These are phyloP conservation scores for Trichoderma atroviride DNA, from an alignment of 2,329 filamentous ascomycete genomes.

Conservation along the genomic window DNA sequence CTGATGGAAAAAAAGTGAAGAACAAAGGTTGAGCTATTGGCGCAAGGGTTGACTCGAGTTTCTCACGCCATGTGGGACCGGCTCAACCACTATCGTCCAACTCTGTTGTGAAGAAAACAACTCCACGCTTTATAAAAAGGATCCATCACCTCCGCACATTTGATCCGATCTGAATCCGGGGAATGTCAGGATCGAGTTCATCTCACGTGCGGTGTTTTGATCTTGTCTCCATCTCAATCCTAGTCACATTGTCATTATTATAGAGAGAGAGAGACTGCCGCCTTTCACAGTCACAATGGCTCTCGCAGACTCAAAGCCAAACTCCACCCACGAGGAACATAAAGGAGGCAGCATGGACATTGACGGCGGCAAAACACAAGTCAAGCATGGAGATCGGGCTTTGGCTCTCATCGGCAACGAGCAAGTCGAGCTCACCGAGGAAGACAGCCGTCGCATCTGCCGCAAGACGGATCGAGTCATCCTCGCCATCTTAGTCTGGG, in stretches of 20 bases:
- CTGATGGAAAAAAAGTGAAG: not conserved
- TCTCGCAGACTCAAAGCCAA: not conserved
- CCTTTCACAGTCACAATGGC: not conserved
- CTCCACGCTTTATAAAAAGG: not conserved
- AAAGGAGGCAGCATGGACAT: constrained; percentile 1
- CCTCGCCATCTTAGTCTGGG: constrained; percentile 57
- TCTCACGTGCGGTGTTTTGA: not conserved
- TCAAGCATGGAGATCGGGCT: not conserved
- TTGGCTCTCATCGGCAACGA: not conserved
- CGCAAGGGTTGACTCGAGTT: not conserved
- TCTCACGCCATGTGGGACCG: not conserved
- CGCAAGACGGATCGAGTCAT: constrained; percentile 64
- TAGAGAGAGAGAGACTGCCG: not conserved
- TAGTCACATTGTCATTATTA: not conserved
- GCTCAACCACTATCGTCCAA: not conserved
- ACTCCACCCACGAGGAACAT: constrained; percentile 1
- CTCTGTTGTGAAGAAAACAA: not conserved
- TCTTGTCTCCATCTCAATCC: not conserved
- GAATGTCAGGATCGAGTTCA: not conserved
- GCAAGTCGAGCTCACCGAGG: constrained; percentile 28
- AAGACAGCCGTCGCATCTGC: constrained; percentile 49
- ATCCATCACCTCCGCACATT: not conserved
- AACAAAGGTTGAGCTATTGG: not conserved
- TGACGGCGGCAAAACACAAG: not conserved
- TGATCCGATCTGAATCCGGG: not conserved